A percentile compares a stretch with the other conserved stretches of the same genome.
phyloP scores from a whole-genome alignment of 345 rosid genomes.

The Bruguiera gymnorhiza region DNA sequence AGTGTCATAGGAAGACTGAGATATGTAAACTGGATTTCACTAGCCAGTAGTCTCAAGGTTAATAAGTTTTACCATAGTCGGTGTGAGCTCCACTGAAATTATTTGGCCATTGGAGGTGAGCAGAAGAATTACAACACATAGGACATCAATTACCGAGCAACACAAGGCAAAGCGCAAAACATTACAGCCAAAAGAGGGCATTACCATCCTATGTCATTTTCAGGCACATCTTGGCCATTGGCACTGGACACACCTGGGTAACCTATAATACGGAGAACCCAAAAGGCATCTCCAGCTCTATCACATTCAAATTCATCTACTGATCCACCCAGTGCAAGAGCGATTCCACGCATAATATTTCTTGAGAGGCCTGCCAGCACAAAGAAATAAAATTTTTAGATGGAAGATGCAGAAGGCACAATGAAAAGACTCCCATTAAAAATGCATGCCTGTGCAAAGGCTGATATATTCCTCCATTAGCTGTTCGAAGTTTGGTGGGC shows the following conservation, averaged over 20 bases:
- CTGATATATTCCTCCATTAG: conserved; percentile 64
- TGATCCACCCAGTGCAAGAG: conserved; percentile 65
- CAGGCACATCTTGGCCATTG: conserved; percentile 27
- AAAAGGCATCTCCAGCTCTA: conserved; percentile 77
- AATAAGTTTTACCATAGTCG: conserved; percentile 62
- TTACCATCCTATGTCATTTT: conserved; percentile 84
- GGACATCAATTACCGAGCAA: neutral
- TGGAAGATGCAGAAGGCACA: conserved; percentile 4
- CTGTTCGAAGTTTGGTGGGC: conserved; percentile 49
- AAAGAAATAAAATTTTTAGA: neutral
- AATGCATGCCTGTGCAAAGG: conserved; percentile 61
- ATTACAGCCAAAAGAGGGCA: conserved; percentile 10
- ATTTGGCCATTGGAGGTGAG: conserved; percentile 10
- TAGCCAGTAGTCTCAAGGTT: conserved; percentile 2
- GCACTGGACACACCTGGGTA: conserved; percentile 53
- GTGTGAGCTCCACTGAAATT: conserved; percentile 76
- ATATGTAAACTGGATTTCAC: neutral
- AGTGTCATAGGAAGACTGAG: conserved; percentile 3
- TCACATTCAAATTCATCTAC: conserved; percentile 69
- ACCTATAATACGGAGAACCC: conserved; percentile 79
- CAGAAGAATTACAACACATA: neutral
- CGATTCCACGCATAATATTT: conserved; percentile 72
- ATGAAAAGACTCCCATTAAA: neutral
- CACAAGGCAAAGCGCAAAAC: conserved; percentile 1
- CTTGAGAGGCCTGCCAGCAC: conserved; percentile 58